Evolutionary conservation across 148 eudicot genomes (phyloP), one percentile per base, ranked within the genome.

Genomic region (Agrostemma githago): DNA sequence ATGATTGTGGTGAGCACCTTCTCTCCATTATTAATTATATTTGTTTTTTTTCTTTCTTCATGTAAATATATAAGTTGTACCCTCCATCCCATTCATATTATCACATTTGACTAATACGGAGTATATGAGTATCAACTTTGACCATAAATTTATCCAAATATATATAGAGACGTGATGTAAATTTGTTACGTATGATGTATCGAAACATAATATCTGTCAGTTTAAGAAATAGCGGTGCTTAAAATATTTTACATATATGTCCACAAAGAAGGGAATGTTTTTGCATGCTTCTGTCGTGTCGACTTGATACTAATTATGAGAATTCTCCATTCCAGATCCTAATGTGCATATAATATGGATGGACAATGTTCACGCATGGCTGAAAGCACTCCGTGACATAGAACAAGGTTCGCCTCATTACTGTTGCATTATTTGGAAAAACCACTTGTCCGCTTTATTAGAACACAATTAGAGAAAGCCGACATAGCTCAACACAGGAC

Each of bases 301-400:
- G 21, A 62, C 46, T 70, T 67, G 37, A 8, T 61, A 67, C 38
- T 77, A 44, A 75, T 78, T 44, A 12, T 64, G 39, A 41, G 43
- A 21, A 37, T 62, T 68, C 51, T 72, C 72, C 65, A 16, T 82
- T 75, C 54, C 89, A 94, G 98, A 94, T 86, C 98, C 98, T 16
- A 94, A 94, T 82, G 86, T 88, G 71, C 89, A 94, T 81, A 89
- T 94, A 72, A 68, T 91, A 72, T 94, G 98, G 98, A 81, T 87
- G 44, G 93, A 94, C 75, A 91, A 82, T 84, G 85, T 77, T 58
- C 85, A 88, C 51, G 96, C 95, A 72, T 87, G 81, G 83, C 75
- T 94, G 71, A 88, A 86, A 77, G 88, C 97, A 73, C 92, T 91
- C 46, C 86, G 92, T n/a, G 93, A 89, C 79, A 84, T 94, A 79